These are phyloP conservation scores for Saksenaea vasiformis DNA, from an alignment of 371 early-diverging fungal genomes.

Conservation along the genomic window DNA sequence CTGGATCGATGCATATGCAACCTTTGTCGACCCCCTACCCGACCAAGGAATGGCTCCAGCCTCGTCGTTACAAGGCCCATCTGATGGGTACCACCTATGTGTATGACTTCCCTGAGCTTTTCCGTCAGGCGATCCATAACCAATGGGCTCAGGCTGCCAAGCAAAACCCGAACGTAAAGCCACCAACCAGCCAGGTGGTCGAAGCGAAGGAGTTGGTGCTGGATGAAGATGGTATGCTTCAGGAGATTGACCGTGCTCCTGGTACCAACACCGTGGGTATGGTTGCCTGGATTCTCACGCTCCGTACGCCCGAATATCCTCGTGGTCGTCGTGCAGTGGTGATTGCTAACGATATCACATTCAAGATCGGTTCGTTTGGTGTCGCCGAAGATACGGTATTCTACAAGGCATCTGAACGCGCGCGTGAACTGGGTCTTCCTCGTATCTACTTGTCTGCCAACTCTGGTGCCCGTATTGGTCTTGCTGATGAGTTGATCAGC, in stretches of 20 bases:
- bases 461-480: slow-evolving; percentile 99
- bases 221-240: slow-evolving; percentile 79
- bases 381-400: slow-evolving; percentile 94
- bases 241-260: slow-evolving; percentile 80
- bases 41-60: slow-evolving; percentile 95
- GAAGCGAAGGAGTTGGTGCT: slow-evolving; percentile 87
- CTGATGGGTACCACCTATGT: slow-evolving; percentile 98
- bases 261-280: slow-evolving; percentile 95
- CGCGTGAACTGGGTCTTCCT: slow-evolving; percentile 86
- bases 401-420: slow-evolving; percentile 88
- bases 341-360: slow-evolving; percentile 98
- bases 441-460: slow-evolving; percentile 98
- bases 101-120: slow-evolving; percentile 97
- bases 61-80: slow-evolving; percentile 97
- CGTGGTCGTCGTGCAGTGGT: slow-evolving; percentile 87
- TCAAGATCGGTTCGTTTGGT: slow-evolving; percentile 97
- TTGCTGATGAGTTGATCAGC: slow-evolving; percentile 90
- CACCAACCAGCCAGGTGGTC: slow-evolving; percentile 68
- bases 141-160: slow-evolving; percentile 74
- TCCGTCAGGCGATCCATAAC: slow-evolving; percentile 81
- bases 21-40: slow-evolving; percentile 85
- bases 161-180: slow-evolving; percentile 53
- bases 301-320: slow-evolving; percentile 95
- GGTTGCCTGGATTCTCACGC: slow-evolving; percentile 93
- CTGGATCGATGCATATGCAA: slow-evolving; percentile 85